These are phyloP conservation scores for Sistotremastrum suecicum DNA, from an alignment of 768 basidiomycete species.

Conservation along the genomic window DNA sequence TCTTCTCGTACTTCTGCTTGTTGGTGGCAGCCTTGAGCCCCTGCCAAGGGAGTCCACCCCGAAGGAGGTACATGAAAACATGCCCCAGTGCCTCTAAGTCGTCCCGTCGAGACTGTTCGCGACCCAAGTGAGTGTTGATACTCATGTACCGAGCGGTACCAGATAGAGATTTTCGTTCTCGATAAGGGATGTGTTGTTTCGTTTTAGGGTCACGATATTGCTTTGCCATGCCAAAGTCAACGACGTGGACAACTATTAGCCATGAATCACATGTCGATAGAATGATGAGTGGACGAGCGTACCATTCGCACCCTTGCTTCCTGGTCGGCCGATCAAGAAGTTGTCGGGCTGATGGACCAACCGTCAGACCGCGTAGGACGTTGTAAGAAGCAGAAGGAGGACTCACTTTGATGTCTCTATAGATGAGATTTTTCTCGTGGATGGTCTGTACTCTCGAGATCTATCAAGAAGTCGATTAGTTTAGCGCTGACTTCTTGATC, in stretches of 20 bases:
- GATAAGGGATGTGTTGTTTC: constrained; percentile 98
- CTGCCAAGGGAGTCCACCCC: constrained; percentile 97
- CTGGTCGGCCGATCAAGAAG: constrained; percentile 90
- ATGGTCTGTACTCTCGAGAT: constrained; percentile 93
- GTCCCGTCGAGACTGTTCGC: constrained; percentile 90
- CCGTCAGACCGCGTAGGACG: too few species aligned
- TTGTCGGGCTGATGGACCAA: constrained; percentile 56
- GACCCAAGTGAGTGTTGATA: constrained; percentile 96
- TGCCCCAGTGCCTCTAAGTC: constrained; percentile 98
- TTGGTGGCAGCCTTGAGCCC: constrained; percentile 98
- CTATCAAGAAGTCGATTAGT: constrained; percentile 25
- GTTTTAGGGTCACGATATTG: constrained; percentile 99
- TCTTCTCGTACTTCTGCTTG: constrained; percentile 99
- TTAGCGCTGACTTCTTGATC: not conserved
- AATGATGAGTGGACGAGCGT: constrained; percentile 12
- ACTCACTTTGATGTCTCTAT: constrained; percentile 80
- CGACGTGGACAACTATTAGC: constrained; percentile 67
- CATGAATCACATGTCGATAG: not conserved
- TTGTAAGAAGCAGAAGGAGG: too few species aligned
- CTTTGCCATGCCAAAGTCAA: constrained; percentile 99
- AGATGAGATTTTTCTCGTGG: constrained; percentile 98
- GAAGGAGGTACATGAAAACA: constrained; percentile 99
- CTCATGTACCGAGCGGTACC: constrained; percentile 99
- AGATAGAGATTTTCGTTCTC: constrained; percentile 92
- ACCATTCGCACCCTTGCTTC: constrained; percentile 83